Evolutionary conservation across 2,329 filamentous ascomycete genomes (phyloP).

Genomic region (Neurospora sp.): DNA sequence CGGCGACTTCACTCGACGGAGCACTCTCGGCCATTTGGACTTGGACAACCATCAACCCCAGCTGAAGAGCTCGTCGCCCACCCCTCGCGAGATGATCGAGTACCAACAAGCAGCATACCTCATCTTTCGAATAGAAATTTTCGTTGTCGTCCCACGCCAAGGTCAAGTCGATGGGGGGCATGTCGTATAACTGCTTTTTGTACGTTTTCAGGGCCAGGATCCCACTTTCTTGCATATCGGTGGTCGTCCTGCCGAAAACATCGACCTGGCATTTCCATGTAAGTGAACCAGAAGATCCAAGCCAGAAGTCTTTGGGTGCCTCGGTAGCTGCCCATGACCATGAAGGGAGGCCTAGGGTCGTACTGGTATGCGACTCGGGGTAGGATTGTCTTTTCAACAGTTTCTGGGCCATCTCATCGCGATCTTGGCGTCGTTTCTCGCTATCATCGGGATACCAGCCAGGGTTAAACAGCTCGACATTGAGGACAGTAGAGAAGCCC

Average conservation of each 20-base stretch:
- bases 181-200: background rate
- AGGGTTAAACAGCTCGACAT: background rate
- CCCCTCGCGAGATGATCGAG: background rate
- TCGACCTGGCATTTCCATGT: background rate
- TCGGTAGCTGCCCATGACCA: background rate
- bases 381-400: background rate
- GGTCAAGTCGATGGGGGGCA: background rate
- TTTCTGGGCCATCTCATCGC: background rate
- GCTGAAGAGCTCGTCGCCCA: background rate
- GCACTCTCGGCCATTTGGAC: background rate
- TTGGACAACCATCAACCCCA: background rate
- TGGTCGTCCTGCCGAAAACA: background rate
- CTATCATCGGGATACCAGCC: background rate
- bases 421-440: background rate
- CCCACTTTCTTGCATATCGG: background rate
- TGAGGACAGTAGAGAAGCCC: background rate
- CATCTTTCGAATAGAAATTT: background rate
- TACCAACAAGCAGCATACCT: background rate
- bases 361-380: background rate
- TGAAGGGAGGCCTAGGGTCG: background rate
- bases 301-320: background rate
- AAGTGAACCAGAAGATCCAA: background rate
- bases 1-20: background rate
- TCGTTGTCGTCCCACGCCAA: background rate
- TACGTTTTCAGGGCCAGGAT: background rate